phyloP scores from a whole-genome alignment of 257 asterid genomes.

The Solanum pimpinellifolium region DNA sequence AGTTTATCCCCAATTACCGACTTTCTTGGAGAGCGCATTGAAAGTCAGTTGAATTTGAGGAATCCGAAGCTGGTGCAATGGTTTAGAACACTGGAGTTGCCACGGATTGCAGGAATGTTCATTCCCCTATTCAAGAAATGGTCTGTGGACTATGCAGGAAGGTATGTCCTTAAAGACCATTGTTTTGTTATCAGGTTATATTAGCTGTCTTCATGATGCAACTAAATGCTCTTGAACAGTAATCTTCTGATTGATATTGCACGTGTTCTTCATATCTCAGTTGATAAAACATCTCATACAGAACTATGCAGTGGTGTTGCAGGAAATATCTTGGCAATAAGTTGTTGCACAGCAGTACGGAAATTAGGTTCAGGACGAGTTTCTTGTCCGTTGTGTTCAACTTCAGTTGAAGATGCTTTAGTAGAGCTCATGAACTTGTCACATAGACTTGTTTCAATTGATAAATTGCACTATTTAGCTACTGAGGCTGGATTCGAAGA shows the following conservation, averaged over 20 bases:
- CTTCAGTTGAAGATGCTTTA: conserved; percentile 30
- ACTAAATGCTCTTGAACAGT: not conserved
- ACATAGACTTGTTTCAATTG: conserved; percentile 31
- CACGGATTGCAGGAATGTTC: conserved; percentile 41
- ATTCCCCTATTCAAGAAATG: conserved; percentile 73
- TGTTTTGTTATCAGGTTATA: not conserved
- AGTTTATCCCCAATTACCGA: conserved; percentile 46
- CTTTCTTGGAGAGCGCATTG: conserved; percentile 37
- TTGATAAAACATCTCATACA: conserved; percentile 15
- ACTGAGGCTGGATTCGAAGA: conserved; percentile 77
- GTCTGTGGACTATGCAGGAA: conserved; percentile 78
- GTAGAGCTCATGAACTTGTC: conserved; percentile 52
- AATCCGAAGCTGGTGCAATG: conserved; percentile 46
- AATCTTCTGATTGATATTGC: not conserved
- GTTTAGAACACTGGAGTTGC: conserved; percentile 60
- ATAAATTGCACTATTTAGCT: conserved; percentile 58
- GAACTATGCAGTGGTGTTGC: conserved; percentile 73
- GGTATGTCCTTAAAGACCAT: conserved; percentile 22
- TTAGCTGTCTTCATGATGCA: not conserved
- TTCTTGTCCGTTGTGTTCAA: conserved; percentile 28
- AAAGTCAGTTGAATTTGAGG: conserved; percentile 40
- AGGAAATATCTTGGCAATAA: conserved; percentile 60
- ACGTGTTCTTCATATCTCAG: not conserved
- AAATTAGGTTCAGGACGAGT: conserved; percentile 37
- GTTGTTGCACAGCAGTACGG: conserved; percentile 50